A percentile compares a stretch with the other conserved stretches of the same genome.
phyloP scores from a whole-genome alignment of 2,329 filamentous ascomycete species.

The Calycina herbarum region DNA sequence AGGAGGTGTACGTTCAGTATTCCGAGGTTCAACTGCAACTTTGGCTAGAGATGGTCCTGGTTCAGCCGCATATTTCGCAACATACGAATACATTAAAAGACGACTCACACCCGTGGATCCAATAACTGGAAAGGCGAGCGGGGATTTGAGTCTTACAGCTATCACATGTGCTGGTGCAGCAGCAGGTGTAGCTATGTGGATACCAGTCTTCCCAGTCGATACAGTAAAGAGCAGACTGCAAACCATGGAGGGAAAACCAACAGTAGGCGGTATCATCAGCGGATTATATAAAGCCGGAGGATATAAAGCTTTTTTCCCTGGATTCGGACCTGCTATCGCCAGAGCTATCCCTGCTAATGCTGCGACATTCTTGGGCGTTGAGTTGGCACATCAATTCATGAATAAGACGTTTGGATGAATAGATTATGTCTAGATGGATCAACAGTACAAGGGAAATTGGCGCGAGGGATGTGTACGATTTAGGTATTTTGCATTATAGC shows the following conservation, averaged over 20 bases:
- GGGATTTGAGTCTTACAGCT: conserved; percentile 77
- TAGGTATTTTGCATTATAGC: not conserved
- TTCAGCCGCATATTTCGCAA: conserved; percentile 92
- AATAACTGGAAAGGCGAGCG: conserved; percentile 67
- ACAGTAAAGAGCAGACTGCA: conserved; percentile 94
- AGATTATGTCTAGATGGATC: not conserved
- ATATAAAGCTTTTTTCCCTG: conserved; percentile 92
- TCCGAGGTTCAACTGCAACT: conserved; percentile 87
- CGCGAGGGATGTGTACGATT: not conserved
- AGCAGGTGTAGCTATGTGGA: conserved; percentile 98
- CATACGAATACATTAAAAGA: conserved; percentile 95
- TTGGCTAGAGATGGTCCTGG: conserved; percentile 92
- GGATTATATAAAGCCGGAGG: conserved; percentile 84
- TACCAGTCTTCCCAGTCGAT: conserved; percentile 95
- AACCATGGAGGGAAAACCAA: conserved; percentile 82
- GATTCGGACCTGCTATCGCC: conserved; percentile 87
- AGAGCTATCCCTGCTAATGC: conserved; percentile 95
- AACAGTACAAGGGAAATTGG: not conserved
- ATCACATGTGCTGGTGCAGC: conserved; percentile 85
- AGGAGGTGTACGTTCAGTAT: conserved; percentile 87
- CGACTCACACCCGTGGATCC: conserved; percentile 80
- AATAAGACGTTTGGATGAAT: conserved; percentile 64
- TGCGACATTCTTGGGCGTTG: conserved; percentile 86
- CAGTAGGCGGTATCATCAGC: conserved; percentile 74
- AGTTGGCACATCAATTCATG: conserved; percentile 82